Conservation (phyloP, 208 protist species). For the Willaertia magna region DNA sequence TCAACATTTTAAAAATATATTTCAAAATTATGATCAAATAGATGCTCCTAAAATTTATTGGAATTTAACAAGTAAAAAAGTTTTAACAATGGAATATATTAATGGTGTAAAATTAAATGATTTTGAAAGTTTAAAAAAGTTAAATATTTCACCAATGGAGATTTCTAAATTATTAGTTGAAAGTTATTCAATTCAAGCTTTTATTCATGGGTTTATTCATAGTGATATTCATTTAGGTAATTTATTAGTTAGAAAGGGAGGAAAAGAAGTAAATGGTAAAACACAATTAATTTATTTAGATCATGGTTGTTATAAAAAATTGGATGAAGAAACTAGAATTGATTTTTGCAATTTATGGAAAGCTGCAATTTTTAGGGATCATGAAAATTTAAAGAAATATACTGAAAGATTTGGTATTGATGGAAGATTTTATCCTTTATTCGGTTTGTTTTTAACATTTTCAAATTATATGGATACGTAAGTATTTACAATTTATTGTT, state of each 20-base stretch:
- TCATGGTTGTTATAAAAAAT: constrained; percentile 1
- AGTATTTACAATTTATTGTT: neutral
- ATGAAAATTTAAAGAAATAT: neutral
- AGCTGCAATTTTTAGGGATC: neutral
- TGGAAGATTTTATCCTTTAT: neutral
- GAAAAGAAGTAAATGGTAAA: neutral
- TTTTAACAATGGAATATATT: neutral
- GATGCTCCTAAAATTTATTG: neutral
- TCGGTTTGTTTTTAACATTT: neutral
- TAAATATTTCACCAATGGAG: neutral
- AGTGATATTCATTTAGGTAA: neutral
- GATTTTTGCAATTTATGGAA: neutral
- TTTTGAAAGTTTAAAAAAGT: neutral
- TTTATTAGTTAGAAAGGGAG: neutral
- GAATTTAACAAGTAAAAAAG: neutral
- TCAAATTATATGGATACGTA: neutral
- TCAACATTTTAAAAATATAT: neutral
- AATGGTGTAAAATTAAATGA: neutral
- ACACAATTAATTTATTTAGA: neutral
- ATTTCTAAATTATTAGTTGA: neutral
- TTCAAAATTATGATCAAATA: neutral
- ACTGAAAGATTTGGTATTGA: constrained; percentile 8
- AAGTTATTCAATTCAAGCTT: neutral
- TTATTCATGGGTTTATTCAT: neutral
- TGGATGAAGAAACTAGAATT: neutral